Conservation (phyloP, 805 yeast genomes). For the Limtongia smithiae region DNA sequence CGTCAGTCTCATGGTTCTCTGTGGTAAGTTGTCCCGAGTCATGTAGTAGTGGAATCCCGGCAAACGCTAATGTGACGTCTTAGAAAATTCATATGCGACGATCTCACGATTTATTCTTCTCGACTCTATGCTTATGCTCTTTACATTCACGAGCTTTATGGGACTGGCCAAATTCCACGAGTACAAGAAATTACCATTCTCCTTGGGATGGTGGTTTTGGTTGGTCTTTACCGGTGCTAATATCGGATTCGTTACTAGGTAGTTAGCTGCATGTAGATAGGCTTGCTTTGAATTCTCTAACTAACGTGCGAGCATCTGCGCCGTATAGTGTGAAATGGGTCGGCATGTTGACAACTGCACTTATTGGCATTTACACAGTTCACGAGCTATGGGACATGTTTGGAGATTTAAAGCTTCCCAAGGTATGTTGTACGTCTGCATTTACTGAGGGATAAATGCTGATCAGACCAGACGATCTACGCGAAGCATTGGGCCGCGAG, state of each 20-base stretch:
- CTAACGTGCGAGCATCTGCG: conserved; percentile 39
- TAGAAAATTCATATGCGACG: conserved; percentile 80
- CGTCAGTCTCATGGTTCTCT: conserved; percentile 65
- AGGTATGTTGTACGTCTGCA: conserved; percentile 11
- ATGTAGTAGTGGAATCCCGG: no score
- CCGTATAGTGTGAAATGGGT: conserved; percentile 82
- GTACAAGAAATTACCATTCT: conserved; percentile 56
- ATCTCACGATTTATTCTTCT: conserved; percentile 84
- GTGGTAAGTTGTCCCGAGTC: conserved; percentile 9
- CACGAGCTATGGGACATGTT: conserved; percentile 82
- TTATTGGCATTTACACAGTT: conserved; percentile 86
- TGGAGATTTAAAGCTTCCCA: conserved; percentile 51
- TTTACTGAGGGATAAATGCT: background rate
- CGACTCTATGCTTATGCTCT: conserved; percentile 86
- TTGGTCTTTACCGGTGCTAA: conserved; percentile 74
- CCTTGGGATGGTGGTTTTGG: conserved; percentile 93
- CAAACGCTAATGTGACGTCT: no score
- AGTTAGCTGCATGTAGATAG: no score
- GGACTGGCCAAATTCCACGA: conserved; percentile 70
- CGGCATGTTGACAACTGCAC: conserved; percentile 81
- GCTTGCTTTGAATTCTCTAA: no score
- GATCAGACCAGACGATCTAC: conserved; percentile 28
- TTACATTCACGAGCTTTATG: conserved; percentile 78
- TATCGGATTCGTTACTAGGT: conserved; percentile 66
- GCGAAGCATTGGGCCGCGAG: conserved; percentile 69